These are phyloP conservation scores for Aspergillus texensis DNA, from an alignment of 2,329 filamentous ascomycete species.

Conservation along the genomic window DNA sequence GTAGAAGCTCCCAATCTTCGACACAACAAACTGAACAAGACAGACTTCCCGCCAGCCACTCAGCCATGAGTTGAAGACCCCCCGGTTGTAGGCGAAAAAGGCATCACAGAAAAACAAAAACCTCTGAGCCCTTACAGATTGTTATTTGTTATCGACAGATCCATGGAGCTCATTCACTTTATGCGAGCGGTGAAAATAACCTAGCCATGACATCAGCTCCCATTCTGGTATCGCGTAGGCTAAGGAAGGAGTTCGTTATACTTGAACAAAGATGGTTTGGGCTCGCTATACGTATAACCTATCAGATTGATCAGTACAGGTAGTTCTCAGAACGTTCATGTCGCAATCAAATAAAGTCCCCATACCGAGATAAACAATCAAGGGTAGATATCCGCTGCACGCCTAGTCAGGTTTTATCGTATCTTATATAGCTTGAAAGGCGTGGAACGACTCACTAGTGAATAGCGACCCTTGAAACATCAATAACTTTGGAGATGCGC, in stretches of 20 bases:
- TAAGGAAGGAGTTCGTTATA: slow-evolving; percentile 42
- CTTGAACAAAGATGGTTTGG: slow-evolving; percentile 79
- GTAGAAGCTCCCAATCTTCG: slow-evolving; percentile 12
- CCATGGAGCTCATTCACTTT: slow-evolving; percentile 20
- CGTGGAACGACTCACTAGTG: slow-evolving; percentile 73
- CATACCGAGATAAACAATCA: slow-evolving; percentile 95
- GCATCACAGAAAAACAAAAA: not conserved
- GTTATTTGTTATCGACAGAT: slow-evolving; percentile 4
- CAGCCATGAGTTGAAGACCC: not conserved
- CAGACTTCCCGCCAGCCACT: not conserved
- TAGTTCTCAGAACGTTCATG: slow-evolving; percentile 10
- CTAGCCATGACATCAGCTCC: slow-evolving; percentile 22
- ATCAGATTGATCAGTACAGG: slow-evolving; percentile 23
- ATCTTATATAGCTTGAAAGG: not conserved
- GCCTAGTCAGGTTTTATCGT: slow-evolving; percentile 22
- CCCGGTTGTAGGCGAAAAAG: not conserved
- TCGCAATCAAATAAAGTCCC: slow-evolving; percentile 12
- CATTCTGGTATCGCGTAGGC: slow-evolving; percentile 13
- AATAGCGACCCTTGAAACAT: slow-evolving; percentile 87
- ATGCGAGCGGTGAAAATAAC: slow-evolving; percentile 49
- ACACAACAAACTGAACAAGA: slow-evolving; percentile 9
- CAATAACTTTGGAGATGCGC: slow-evolving; percentile 96
- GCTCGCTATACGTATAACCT: slow-evolving; percentile 95
- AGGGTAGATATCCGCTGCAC: slow-evolving; percentile 84
- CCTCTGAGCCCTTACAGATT: not conserved